Evolutionary conservation across 2,329 filamentous ascomycete species (phyloP).

Genomic region (Colletotrichum incanum): DNA sequence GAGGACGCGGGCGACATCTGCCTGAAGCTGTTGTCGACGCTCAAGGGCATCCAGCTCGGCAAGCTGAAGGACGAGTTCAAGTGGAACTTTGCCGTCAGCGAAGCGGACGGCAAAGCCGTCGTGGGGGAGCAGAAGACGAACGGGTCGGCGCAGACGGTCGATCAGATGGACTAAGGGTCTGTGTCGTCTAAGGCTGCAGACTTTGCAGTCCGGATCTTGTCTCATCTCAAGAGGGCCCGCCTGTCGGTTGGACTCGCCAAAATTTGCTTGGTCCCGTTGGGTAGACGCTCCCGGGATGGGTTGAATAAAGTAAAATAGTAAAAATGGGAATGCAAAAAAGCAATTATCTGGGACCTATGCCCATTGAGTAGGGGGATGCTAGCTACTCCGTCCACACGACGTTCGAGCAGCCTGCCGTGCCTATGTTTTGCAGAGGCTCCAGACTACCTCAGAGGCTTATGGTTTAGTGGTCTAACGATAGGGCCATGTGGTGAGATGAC

Average conservation of each 20-base stretch:
- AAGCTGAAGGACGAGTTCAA: conserved; percentile 83
- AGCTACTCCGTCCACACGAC: neutral
- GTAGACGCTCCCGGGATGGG: neutral
- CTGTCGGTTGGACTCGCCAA: conserved; percentile 6
- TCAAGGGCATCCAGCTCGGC: conserved; percentile 90
- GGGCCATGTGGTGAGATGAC: neutral
- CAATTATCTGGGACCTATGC: neutral
- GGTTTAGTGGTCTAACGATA: neutral
- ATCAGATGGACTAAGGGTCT: conserved; percentile 51
- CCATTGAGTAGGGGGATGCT: neutral
- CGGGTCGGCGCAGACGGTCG: conserved; percentile 48
- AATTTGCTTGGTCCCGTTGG: neutral
- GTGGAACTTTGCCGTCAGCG: conserved; percentile 73
- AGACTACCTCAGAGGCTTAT: neutral
- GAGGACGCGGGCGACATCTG: conserved; percentile 83
- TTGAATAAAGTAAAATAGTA: conserved; percentile 13
- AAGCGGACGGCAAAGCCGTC: conserved; percentile 62
- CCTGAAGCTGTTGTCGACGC: conserved; percentile 78
- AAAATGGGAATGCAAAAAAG: conserved; percentile 17
- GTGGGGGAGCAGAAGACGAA: conserved; percentile 47
- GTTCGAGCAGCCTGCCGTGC: neutral
- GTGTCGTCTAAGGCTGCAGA: neutral
- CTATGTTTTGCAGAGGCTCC: neutral
- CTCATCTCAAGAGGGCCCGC: neutral
- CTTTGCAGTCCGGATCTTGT: neutral